Evolutionary conservation across 257 asterid species (phyloP).

Genomic region (Hygrophila difformis): DNA sequence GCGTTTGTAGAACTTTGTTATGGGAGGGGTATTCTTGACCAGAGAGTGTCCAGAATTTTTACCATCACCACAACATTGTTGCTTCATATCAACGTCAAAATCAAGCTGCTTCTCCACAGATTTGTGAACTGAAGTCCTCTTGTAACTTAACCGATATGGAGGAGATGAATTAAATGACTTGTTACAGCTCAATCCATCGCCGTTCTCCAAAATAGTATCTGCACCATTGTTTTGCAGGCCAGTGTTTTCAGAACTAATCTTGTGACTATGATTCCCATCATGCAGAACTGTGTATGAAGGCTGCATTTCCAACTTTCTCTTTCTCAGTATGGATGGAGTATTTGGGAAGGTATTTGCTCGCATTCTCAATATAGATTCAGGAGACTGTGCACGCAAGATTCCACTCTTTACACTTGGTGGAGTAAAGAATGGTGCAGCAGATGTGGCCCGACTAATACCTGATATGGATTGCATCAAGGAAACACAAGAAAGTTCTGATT

Average conservation of each 20-base stretch:
- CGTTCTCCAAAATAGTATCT: constrained; percentile 20
- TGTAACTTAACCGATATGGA: constrained; percentile 66
- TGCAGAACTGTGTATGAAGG: constrained; percentile 23
- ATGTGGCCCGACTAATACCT: constrained; percentile 26
- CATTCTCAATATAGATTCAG: constrained; percentile 72
- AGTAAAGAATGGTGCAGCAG: constrained; percentile 42
- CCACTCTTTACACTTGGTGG: constrained; percentile 55
- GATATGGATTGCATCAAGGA: constrained; percentile 32
- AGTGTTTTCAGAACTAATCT: constrained; percentile 24
- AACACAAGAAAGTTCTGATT: constrained; percentile 29
- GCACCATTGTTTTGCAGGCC: constrained; percentile 22
- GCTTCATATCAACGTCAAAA: constrained; percentile 38
- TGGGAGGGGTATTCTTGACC: constrained; percentile 33
- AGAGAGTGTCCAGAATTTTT: constrained; percentile 28
- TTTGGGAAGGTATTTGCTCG: constrained; percentile 81
- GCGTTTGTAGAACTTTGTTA: constrained; percentile 37
- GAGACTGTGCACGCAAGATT: constrained; percentile 38
- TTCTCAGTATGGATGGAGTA: constrained; percentile 86
- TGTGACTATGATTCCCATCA: constrained; percentile 22
- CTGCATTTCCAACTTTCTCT: constrained; percentile 44
- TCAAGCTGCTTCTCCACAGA: constrained; percentile 93
- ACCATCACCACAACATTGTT: constrained; percentile 18
- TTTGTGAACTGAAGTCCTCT: constrained; percentile 55
- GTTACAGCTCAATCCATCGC: constrained; percentile 25
- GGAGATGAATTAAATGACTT: constrained; percentile 73